Evolutionary conservation across 805 yeast species (phyloP).

Genomic region (Debaryomyces maramus): DNA sequence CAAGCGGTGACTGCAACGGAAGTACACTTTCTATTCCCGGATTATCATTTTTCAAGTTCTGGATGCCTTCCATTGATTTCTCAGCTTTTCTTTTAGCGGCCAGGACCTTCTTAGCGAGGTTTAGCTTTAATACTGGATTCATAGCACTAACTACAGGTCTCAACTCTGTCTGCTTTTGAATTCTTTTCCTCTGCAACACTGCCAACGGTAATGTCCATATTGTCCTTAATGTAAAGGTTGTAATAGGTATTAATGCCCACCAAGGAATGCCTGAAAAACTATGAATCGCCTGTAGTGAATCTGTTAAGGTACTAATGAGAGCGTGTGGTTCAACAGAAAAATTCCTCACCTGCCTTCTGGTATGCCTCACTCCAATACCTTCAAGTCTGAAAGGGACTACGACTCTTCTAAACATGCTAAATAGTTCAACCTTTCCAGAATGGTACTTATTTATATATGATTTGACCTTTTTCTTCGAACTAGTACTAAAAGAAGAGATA

Average conservation of each 20-base stretch:
- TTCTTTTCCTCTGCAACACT: constrained; percentile 63
- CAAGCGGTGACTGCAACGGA: constrained; percentile 30
- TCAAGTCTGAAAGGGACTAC: neutral
- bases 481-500: neutral
- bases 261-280: constrained; percentile 68
- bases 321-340: constrained; percentile 33
- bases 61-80: constrained; percentile 7
- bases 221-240: constrained; percentile 67
- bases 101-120: constrained; percentile 51
- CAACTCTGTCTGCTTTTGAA: constrained; percentile 68
- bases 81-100: constrained; percentile 26
- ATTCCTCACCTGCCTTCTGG: constrained; percentile 14
- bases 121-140: constrained; percentile 68
- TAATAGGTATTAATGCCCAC: constrained; percentile 75
- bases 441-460: too few species aligned
- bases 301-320: constrained; percentile 33
- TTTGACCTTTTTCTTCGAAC: too few species aligned
- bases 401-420: too few species aligned
- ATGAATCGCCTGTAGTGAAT: constrained; percentile 50
- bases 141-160: constrained; percentile 73
- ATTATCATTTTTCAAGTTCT: neutral
- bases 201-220: constrained; percentile 77
- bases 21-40: constrained; percentile 2
- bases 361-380: neutral
- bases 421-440: too few species aligned